Evolutionary conservation across 352 stramenopile genomes (phyloP).

Genomic region (Phytopythium delawarense): DNA sequence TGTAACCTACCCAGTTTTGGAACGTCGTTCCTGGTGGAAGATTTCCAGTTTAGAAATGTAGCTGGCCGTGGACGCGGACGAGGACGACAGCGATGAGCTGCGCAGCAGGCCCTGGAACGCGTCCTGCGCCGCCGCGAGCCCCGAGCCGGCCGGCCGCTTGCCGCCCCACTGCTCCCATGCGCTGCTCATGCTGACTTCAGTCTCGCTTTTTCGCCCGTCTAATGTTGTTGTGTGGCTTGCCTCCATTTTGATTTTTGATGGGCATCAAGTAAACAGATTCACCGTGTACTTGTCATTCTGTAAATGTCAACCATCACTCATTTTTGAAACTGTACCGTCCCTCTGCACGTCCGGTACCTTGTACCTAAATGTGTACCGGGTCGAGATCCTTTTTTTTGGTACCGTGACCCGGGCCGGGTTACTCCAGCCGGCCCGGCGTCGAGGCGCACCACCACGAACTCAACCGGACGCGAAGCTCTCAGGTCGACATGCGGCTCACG

Average conservation of each 20-base stretch:
- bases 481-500: constrained; percentile 79
- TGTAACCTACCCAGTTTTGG: constrained; percentile 3
- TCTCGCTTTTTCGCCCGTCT: not conserved
- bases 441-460: constrained; percentile 15
- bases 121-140: constrained; percentile 33
- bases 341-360: too few relatives aligned
- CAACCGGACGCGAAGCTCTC: not conserved
- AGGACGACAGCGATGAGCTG: constrained; percentile 31
- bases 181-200: constrained; percentile 16
- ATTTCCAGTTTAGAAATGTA: too few relatives aligned
- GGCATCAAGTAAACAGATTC: too few relatives aligned
- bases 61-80: constrained; percentile 31
- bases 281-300: too few relatives aligned
- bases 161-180: constrained; percentile 72
- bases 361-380: too few relatives aligned
- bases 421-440: too few relatives aligned
- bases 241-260: too few relatives aligned
- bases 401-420: too few relatives aligned
- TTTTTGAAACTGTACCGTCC: too few relatives aligned
- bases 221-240: not conserved
- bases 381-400: too few relatives aligned
- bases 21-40: too few relatives aligned
- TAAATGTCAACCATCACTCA: too few relatives aligned
- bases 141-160: constrained; percentile 41
- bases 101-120: constrained; percentile 49